These are phyloP conservation scores for Coix lacrymajobi DNA, from an alignment of 176 grass and related monocot genomes.

Conservation along the genomic window DNA sequence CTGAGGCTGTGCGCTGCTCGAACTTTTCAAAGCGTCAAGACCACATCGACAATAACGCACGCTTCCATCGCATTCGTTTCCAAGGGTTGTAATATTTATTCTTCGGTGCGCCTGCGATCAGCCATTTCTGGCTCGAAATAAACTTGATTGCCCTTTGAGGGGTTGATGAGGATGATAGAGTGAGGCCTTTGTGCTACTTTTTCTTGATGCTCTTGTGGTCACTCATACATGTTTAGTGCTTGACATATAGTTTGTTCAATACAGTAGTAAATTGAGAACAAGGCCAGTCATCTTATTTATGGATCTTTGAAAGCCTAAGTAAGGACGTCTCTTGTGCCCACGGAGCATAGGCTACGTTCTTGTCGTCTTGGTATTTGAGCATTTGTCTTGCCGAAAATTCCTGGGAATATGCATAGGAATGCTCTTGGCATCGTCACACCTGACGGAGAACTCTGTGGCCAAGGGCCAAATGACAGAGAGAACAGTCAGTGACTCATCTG, in stretches of 20 bases:
- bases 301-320: background rate
- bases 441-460: background rate
- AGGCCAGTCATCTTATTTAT: background rate
- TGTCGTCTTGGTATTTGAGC: background rate
- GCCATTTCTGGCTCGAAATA: conserved; percentile 32
- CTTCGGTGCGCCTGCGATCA: background rate
- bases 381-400: background rate
- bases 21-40: background rate
- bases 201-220: background rate
- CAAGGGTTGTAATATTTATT: conserved; percentile 5
- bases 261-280: background rate
- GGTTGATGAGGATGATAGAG: conserved; percentile 19
- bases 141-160: conserved; percentile 23
- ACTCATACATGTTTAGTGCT: background rate
- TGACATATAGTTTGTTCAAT: background rate
- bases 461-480: background rate
- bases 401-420: conserved; percentile 22
- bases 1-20: background rate
- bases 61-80: background rate
- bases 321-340: background rate
- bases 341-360: background rate
- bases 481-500: background rate
- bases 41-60: background rate
- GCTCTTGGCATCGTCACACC: background rate
- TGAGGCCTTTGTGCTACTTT: background rate